Evolutionary conservation across 345 rosid species (phyloP).

Genomic region (Eutrema yunnanense): DNA sequence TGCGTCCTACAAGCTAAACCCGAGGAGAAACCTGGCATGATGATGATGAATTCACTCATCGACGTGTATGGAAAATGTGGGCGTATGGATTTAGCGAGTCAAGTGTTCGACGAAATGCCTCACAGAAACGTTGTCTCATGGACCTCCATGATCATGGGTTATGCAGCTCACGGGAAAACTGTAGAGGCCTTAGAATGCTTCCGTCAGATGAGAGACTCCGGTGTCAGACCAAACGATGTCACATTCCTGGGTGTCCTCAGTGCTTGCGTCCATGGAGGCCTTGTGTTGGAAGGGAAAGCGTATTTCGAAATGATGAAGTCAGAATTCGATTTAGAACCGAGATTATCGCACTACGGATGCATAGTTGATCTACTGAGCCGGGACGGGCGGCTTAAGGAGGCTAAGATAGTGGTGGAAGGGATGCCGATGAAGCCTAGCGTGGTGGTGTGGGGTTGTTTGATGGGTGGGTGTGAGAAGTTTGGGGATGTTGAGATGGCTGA

Average conservation of each 20-base stretch:
- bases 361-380: constrained; percentile 74
- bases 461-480: constrained; percentile 89
- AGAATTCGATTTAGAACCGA: constrained; percentile 43
- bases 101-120: constrained; percentile 45
- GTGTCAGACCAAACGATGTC: constrained; percentile 57
- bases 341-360: constrained; percentile 68
- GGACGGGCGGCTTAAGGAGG: constrained; percentile 65
- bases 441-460: constrained; percentile 75
- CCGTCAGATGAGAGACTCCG: constrained; percentile 43
- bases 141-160: constrained; percentile 77
- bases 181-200: constrained; percentile 56
- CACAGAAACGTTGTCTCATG: constrained; percentile 68
- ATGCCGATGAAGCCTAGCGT: constrained; percentile 80
- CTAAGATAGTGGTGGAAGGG: constrained; percentile 53
- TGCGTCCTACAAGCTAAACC: constrained; percentile 51
- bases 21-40: constrained; percentile 36
- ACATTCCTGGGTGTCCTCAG: constrained; percentile 74
- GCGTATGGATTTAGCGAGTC: constrained; percentile 63
- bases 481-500: constrained; percentile 74
- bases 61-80: constrained; percentile 89
- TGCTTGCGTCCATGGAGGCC: constrained; percentile 87
- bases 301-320: constrained; percentile 59
- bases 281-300: constrained; percentile 55
- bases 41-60: constrained; percentile 71
- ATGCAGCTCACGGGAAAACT: constrained; percentile 59